phyloP scores from a whole-genome alignment of 176 grass and related monocot species.

The Zea mays region DNA sequence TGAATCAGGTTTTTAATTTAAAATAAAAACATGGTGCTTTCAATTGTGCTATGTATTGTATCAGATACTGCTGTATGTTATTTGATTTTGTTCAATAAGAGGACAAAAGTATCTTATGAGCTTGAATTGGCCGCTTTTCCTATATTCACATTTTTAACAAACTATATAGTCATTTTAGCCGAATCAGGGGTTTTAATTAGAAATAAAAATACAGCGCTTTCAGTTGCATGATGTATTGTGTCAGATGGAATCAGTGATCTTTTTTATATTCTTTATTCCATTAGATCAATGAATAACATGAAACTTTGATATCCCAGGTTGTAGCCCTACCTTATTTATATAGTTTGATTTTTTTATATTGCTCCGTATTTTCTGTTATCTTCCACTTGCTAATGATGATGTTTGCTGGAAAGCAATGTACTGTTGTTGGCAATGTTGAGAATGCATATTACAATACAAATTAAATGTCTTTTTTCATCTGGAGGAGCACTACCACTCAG shows the following conservation, averaged over 20 bases:
- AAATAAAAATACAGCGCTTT: background rate
- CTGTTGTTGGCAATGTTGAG: conserved; percentile 27
- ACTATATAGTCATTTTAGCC: background rate
- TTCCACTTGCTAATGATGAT: conserved; percentile 43
- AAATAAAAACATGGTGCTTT: background rate
- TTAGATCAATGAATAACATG: conserved; percentile 26
- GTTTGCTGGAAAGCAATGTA: conserved; percentile 37
- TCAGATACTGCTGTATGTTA: conserved; percentile 9
- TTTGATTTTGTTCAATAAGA: conserved; percentile 23
- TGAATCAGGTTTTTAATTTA: background rate
- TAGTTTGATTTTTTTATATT: conserved; percentile 19
- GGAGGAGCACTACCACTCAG: conserved; percentile 33
- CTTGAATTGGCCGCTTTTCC: conserved; percentile 16
- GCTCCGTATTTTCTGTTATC: conserved; percentile 34
- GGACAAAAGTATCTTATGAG: conserved; percentile 13
- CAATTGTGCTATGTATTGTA: conserved; percentile 17
- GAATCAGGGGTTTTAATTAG: background rate
- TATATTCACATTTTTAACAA: background rate
- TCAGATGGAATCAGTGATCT: conserved; percentile 29
- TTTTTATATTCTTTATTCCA: conserved; percentile 13
- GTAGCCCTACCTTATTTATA: conserved; percentile 16
- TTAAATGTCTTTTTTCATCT: conserved; percentile 33
- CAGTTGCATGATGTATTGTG: conserved; percentile 16
- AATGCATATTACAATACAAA: conserved; percentile 39
- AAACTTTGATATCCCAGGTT: background rate